Conservation (phyloP, 805 yeast species). For the Torulaspora quercuum region DNA sequence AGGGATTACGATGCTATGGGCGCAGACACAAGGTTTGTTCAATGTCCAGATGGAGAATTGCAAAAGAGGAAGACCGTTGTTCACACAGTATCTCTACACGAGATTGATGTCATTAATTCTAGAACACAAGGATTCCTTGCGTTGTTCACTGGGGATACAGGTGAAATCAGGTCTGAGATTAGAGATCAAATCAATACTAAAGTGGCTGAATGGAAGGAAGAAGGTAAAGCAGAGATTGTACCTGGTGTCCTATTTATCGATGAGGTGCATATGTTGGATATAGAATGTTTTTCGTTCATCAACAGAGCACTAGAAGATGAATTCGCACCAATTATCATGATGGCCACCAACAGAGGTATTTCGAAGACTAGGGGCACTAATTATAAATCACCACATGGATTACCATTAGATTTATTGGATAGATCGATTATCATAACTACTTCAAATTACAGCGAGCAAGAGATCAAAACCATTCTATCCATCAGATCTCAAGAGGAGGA, state of each 20-base stretch:
- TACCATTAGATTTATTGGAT: conserved; percentile 91
- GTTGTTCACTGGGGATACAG: conserved; percentile 92
- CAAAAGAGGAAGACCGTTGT: conserved; percentile 94
- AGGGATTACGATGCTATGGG: conserved; percentile 99
- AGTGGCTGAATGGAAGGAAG: conserved; percentile 98
- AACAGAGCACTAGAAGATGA: conserved; percentile 96
- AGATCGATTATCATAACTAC: conserved; percentile 92
- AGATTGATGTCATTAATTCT: conserved; percentile 95
- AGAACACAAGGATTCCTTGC: conserved; percentile 98
- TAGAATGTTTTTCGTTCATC: conserved; percentile 91
- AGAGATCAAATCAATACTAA: conserved; percentile 95
- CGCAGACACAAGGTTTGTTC: conserved; percentile 95
- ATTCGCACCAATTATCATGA: conserved; percentile 92
- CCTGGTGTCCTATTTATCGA: conserved; percentile 98
- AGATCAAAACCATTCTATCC: conserved; percentile 77
- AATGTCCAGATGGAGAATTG: conserved; percentile 97
- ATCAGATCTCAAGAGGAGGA: conserved; percentile 95
- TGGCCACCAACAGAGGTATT: conserved; percentile 97
- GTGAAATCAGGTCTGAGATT: conserved; percentile 93
- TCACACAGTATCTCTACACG: conserved; percentile 97
- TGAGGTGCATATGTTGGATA: conserved; percentile 97
- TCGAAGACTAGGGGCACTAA: conserved; percentile 91
- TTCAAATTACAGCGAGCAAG: conserved; percentile 68
- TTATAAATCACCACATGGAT: conserved; percentile 95
- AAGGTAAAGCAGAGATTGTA: conserved; percentile 95